Evolutionary conservation across 1,139 yeast species (phyloP).

Genomic region (Yamadazyma sp.): DNA sequence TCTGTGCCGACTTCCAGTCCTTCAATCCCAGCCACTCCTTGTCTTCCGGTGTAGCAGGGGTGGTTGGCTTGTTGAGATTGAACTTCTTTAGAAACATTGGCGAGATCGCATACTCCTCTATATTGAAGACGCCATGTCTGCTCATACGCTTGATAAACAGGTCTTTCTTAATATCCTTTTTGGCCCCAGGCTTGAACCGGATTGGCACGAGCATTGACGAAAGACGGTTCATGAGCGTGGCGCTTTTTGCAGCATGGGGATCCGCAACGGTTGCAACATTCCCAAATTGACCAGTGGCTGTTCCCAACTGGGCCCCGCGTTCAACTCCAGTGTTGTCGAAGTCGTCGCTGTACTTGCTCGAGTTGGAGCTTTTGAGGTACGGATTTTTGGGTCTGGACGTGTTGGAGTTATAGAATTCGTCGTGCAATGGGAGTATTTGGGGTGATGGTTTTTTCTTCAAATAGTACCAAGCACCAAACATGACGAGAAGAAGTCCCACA

Average conservation of each 20-base stretch:
- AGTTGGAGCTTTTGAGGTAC: not conserved
- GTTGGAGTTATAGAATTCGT: conserved; percentile 9
- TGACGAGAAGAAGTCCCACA: conserved; percentile 25
- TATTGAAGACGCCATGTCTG: conserved; percentile 4
- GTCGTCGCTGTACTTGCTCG: not conserved
- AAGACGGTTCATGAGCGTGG: conserved; percentile 2
- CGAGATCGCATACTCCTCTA: conserved; percentile 26
- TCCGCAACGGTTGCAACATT: not conserved
- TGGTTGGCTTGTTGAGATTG: conserved; percentile 23
- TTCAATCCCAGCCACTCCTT: too few species aligned
- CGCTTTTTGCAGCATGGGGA: not conserved
- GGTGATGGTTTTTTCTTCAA: conserved; percentile 12
- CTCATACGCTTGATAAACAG: conserved; percentile 13
- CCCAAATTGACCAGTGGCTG: too few species aligned
- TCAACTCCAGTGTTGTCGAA: not conserved
- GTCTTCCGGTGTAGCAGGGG: conserved; percentile 13
- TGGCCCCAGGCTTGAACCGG: conserved; percentile 14
- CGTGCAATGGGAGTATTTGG: conserved; percentile 12
- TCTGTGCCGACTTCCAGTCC: too few species aligned
- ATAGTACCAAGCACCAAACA: conserved; percentile 22
- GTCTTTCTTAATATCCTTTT: conserved; percentile 9
- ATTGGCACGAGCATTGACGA: conserved; percentile 14
- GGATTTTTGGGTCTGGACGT: not conserved
- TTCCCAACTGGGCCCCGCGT: too few species aligned
- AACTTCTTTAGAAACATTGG: conserved; percentile 39